phyloP scores from a whole-genome alignment of 1,139 yeast species.

The Wickerhamiella infanticola region DNA sequence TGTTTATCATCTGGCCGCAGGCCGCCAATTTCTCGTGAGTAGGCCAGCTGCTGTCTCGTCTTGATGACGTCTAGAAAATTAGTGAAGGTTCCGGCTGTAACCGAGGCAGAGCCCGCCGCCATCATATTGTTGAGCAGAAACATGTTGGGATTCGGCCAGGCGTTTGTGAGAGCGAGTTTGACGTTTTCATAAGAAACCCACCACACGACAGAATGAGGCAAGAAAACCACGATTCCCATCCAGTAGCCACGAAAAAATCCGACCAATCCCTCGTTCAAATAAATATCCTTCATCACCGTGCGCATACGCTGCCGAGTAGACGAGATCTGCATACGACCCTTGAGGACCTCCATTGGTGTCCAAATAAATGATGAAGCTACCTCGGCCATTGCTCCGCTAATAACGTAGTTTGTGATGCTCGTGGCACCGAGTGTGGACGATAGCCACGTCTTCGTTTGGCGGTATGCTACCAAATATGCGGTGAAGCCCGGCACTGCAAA shows the following conservation, averaged over 20 bases:
- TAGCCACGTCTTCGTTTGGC: conserved; percentile 26
- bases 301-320: conserved; percentile 14
- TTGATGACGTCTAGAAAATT: conserved; percentile 30
- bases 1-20: conserved; percentile 26
- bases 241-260: conserved; percentile 32
- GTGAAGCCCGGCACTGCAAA: conserved; percentile 31
- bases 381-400: conserved; percentile 28
- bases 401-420: conserved; percentile 24
- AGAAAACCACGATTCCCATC: conserved; percentile 29
- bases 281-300: conserved; percentile 18
- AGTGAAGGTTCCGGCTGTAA: conserved; percentile 26
- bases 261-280: conserved; percentile 23
- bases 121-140: not conserved
- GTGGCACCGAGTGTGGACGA: conserved; percentile 26
- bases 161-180: conserved; percentile 6
- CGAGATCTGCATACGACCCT: conserved; percentile 29
- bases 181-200: conserved; percentile 25
- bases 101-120: conserved; percentile 27
- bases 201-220: conserved; percentile 29
- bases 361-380: conserved; percentile 28
- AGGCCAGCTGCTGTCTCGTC: conserved; percentile 31
- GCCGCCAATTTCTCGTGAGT: conserved; percentile 25
- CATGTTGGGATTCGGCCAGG: not conserved
- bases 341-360: conserved; percentile 33
- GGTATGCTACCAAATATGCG: conserved; percentile 28